Percentiles rank a stretch among this genome's conserved stretches.
phyloP scores from a whole-genome alignment of 1,284 basidiomycete genomes.

The Ceratobasidium sp. region DNA sequence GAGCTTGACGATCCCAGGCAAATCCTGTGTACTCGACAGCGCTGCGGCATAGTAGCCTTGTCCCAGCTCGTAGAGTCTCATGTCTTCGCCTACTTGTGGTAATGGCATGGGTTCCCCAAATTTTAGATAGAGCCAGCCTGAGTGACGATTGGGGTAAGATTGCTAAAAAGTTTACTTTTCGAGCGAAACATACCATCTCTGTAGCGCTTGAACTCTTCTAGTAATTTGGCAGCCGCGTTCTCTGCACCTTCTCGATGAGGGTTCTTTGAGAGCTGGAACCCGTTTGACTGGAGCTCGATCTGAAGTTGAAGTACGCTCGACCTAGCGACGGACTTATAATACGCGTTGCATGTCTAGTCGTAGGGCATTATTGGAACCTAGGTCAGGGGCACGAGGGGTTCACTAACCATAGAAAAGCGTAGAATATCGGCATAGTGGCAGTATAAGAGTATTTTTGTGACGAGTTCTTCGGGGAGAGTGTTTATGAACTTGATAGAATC shows the following conservation, averaged over 20 bases:
- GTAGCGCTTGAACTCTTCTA: neutral
- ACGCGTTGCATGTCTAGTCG: constrained; percentile 2
- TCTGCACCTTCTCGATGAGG: neutral
- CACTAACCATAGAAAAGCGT: neutral
- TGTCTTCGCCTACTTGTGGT: neutral
- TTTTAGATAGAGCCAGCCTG: constrained; percentile 20
- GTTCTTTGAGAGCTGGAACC: neutral
- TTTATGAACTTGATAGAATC: neutral
- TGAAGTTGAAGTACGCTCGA: neutral
- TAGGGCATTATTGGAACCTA: neutral
- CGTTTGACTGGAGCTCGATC: neutral
- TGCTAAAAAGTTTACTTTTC: neutral
- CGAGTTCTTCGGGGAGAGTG: neutral
- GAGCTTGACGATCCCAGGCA: constrained; percentile 1
- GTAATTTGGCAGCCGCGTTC: neutral
- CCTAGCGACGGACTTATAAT: neutral
- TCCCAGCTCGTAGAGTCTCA: constrained; percentile 1
- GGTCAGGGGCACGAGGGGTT: neutral
- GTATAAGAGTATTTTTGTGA: neutral
- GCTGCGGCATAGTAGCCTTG: constrained; percentile 17
- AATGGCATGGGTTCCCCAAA: neutral
- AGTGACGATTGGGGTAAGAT: neutral
- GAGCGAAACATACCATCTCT: neutral
- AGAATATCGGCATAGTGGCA: neutral
- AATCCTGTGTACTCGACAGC: neutral